Base-by-base conservation (phyloP, 768 basidiomycete genomes). In the Russula abietina region DNA sequence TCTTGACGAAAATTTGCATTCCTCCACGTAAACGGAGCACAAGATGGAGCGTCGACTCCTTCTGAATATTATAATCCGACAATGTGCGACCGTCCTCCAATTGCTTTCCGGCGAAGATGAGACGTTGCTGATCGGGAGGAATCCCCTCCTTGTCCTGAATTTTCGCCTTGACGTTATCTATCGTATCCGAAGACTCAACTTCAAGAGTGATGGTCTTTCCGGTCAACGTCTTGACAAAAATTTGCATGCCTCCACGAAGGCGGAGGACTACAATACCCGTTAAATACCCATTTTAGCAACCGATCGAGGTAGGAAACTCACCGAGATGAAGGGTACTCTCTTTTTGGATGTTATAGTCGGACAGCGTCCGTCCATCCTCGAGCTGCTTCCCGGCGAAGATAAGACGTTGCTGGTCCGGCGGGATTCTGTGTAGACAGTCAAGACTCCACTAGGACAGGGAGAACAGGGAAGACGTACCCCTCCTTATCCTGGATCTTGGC, bases 31-130 rank as follows among this genome's bases (percentile, higher is more conserved):
- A 85, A 74, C 93, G 89, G 33, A 95, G 84, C 28, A 94, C 91
- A 54, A 86, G 83, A 70, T 95, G 93, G 57, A 96, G 87, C 43
- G 93, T 95, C 0, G 88, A 91, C 78, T 96, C 93, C 79, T 95
- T 95, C 83, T 96, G 93, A 69, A 96, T 94, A 73, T 93, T 92
- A 73, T 93, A 92, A 68, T 91, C 90, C 9, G 88, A 89, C 0
- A 93, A 80, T 4, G 90, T 96, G 54, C 93, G 87, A 4, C 94
- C 94, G 70, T 97, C 94, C 74, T 96, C 93, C 30, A 97, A 83
- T 73, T 95, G 93, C 77, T 96, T 95, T 64, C 93, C 93, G 51
- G 93, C 93, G 67, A 95, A 96, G 79, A 96, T 96, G n/a, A 96
- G 77, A 66, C 94, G 92, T 72, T 95, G 92, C 69, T 93, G 93